Evolutionary conservation across 257 asterid species (phyloP).

Genomic region (Solanum habrochaites): DNA sequence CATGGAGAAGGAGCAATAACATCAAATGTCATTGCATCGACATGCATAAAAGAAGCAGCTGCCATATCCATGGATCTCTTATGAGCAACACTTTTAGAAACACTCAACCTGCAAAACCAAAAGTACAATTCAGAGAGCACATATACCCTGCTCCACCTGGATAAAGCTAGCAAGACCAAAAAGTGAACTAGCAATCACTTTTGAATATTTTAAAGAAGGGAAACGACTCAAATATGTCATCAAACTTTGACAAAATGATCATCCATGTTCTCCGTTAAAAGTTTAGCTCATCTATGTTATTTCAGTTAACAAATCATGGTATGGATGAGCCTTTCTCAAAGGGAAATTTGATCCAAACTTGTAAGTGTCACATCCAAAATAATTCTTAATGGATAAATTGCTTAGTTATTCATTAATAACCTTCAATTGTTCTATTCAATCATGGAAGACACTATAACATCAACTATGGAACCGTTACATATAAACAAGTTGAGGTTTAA

Average conservation of each 20-base stretch:
- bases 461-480: not conserved
- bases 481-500: not conserved
- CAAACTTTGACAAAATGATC: not conserved
- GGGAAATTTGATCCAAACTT: not conserved
- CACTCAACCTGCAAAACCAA: constrained; percentile 36
- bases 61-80: constrained; percentile 26
- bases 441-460: not conserved
- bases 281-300: not conserved
- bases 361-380: not conserved
- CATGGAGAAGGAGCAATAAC: constrained; percentile 81
- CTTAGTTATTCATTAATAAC: not conserved
- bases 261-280: not conserved
- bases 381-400: not conserved
- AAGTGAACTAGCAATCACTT: not conserved
- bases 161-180: not conserved
- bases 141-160: not conserved
- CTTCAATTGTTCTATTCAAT: not conserved
- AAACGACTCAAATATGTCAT: not conserved
- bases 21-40: constrained; percentile 62
- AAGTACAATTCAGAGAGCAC: not conserved
- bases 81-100: constrained; percentile 38
- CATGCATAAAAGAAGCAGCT: constrained; percentile 30
- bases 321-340: not conserved
- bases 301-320: not conserved
- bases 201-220: not conserved